Evolutionary conservation across 306 rosid genomes (phyloP), one percentile per base, ranked within the genome.

Genomic region (Prunus mume): DNA sequence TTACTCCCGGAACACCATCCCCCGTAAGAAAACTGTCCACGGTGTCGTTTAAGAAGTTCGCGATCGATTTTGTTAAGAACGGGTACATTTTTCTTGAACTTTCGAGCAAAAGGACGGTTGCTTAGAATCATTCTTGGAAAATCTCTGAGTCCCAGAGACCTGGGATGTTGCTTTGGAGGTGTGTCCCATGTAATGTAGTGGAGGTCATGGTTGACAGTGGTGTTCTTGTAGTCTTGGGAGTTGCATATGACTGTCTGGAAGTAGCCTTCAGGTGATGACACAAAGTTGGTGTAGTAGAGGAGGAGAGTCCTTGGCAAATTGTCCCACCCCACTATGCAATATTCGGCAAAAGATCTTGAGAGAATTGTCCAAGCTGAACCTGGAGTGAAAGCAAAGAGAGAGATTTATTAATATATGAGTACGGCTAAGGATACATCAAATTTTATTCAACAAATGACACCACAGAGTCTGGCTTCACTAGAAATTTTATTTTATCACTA

Each of bases 341-440:
- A 94, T 76, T 94, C 96, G 0, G 96, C 81, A 70, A 91, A 94
- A 12, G 97, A 88, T 79, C 98, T 90, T 82, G 98, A 94, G 61
- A 94, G 47, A 72, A 91, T 72, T 80, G 97, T 88, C 98, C 98
- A 94, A 3, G 98, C 98, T 57, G 98, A 94, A 74, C 98, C 98
- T 93, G 86, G 64, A 62, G 57, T 32, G 6, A 57, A 22, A 20
- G 55, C 24, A 72, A 12, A 12, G 22, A 6, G 5, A 15, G 5
- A 15, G 34, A 60, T 19, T 19, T 56, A 52, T 20, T 12, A 55
- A 55, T 55, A 55, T 1, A 30, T 30, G 34, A 30, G 51, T 0
- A 12, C 15, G 3, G 51, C 51, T 0, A 47, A 13, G 9, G 9
- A 38, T 38, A 38, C 43, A 6, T 38, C 43, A 38, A 38, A 47